Evolutionary conservation across 1,139 yeast species (phyloP).

Genomic region (Kurtzmaniella quercitrusa): DNA sequence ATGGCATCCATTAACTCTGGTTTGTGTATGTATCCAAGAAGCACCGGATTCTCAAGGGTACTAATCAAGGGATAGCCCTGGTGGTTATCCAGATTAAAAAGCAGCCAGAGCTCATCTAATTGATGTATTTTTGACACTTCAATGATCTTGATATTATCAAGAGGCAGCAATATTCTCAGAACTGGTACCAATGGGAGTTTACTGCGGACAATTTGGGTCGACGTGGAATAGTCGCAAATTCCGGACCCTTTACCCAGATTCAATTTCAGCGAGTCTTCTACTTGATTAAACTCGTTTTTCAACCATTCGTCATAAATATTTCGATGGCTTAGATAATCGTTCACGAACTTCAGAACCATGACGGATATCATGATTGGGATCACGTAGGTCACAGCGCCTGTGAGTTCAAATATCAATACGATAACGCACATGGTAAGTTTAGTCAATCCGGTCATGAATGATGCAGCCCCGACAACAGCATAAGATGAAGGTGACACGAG

Average conservation of each 20-base stretch:
- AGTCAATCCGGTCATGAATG: constrained; percentile 55
- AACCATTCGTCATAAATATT: constrained; percentile 50
- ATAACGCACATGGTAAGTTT: constrained; percentile 55
- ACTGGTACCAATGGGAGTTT: constrained; percentile 34
- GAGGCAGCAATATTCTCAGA: constrained; percentile 31
- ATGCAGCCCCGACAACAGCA: constrained; percentile 60
- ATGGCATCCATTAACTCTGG: constrained; percentile 15
- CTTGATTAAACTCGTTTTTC: constrained; percentile 25
- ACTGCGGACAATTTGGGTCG: constrained; percentile 26
- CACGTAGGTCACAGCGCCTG: constrained; percentile 58
- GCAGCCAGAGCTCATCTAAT: constrained; percentile 14
- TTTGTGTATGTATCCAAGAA: constrained; percentile 37
- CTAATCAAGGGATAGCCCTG: constrained; percentile 43
- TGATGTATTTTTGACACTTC: constrained; percentile 26
- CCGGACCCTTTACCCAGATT: constrained; percentile 44
- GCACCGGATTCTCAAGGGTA: constrained; percentile 22
- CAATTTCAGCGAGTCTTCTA: constrained; percentile 2
- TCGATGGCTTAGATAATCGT: constrained; percentile 42
- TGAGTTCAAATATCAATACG: constrained; percentile 52
- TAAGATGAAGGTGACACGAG: constrained; percentile 56
- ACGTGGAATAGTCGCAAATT: constrained; percentile 29
- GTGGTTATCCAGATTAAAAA: constrained; percentile 30
- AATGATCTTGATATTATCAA: constrained; percentile 23
- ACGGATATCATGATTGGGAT: constrained; percentile 59
- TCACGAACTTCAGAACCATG: constrained; percentile 47